phyloP scores from a whole-genome alignment of 306 rosid genomes.

The Rosa rugosa region DNA sequence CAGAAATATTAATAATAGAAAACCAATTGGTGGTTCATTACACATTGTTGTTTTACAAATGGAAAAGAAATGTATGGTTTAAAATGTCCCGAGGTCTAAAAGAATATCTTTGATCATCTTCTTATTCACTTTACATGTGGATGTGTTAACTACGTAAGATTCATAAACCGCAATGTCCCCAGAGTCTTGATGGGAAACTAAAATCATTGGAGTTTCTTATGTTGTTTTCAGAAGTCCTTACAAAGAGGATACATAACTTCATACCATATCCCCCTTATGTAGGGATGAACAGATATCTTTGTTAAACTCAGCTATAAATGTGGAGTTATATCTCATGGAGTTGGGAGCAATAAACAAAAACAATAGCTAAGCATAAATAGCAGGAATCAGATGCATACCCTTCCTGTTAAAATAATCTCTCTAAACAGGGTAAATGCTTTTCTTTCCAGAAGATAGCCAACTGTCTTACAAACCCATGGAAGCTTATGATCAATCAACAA shows the following conservation, averaged over 20 bases:
- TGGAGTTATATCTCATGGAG: neutral
- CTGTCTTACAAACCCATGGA: conserved; percentile 86
- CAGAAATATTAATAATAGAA: neutral
- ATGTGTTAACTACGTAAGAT: neutral
- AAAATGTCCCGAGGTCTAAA: neutral
- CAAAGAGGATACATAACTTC: neutral
- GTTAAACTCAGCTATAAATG: neutral
- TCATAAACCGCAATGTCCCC: neutral
- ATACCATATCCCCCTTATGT: neutral
- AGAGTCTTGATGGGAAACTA: neutral
- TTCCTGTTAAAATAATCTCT: conserved; percentile 67
- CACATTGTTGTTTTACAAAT: neutral
- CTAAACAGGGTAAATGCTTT: conserved; percentile 62
- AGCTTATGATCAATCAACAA: conserved; percentile 65
- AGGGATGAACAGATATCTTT: neutral
- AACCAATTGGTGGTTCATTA: conserved; percentile 3
- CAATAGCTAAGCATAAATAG: neutral
- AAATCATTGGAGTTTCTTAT: neutral
- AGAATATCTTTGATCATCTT: neutral
- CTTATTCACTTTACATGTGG: neutral
- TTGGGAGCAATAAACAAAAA: neutral
- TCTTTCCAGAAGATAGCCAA: conserved; percentile 67
- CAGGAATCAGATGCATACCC: conserved; percentile 48
- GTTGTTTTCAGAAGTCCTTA: neutral
- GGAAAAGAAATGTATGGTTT: neutral